Conservation (phyloP, 2,329 filamentous ascomycete genomes). For the Coniochaeta hoffmannii region DNA sequence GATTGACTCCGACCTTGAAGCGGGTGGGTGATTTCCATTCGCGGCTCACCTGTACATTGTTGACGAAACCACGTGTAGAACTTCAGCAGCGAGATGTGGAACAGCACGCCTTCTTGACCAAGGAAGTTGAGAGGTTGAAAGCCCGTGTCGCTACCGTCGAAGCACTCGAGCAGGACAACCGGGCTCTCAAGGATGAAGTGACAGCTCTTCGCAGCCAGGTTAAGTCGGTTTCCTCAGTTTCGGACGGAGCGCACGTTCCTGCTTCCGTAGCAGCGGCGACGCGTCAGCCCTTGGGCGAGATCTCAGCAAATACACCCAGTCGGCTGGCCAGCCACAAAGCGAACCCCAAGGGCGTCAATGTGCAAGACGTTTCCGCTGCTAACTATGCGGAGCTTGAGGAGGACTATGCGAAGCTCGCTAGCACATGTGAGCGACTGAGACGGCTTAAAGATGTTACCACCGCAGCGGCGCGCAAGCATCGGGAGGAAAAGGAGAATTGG, state of each 20-base stretch:
- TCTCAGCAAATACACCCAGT: slow-evolving; percentile 9
- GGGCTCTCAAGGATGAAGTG: slow-evolving; percentile 30
- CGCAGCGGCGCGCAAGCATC: slow-evolving; percentile 30
- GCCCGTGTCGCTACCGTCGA: slow-evolving; percentile 23
- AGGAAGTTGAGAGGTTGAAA: slow-evolving; percentile 27
- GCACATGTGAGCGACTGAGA: slow-evolving; percentile 32
- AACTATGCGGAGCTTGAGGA: slow-evolving; percentile 4
- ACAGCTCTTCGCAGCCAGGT: slow-evolving; percentile 15
- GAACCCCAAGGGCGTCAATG: not conserved
- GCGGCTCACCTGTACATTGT: no score
- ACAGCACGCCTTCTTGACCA: slow-evolving; percentile 16
- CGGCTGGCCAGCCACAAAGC: not conserved
- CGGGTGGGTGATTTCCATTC: slow-evolving; percentile 22
- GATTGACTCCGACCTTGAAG: slow-evolving; percentile 28
- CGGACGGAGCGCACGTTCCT: not conserved
- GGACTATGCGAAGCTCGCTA: slow-evolving; percentile 29
- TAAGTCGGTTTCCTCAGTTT: not conserved
- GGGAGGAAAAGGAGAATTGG: slow-evolving; percentile 37
- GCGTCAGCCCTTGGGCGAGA: slow-evolving; percentile 6
- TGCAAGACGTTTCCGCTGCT: not conserved
- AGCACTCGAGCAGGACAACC: slow-evolving; percentile 33
- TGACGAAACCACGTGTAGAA: slow-evolving; percentile 11
- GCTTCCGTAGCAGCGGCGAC: not conserved
- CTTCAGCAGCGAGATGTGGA: slow-evolving; percentile 13
- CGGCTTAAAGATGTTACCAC: slow-evolving; percentile 33